These are phyloP conservation scores for Apocynum venetum DNA, from an alignment of 257 asterid species.

Conservation along the genomic window DNA sequence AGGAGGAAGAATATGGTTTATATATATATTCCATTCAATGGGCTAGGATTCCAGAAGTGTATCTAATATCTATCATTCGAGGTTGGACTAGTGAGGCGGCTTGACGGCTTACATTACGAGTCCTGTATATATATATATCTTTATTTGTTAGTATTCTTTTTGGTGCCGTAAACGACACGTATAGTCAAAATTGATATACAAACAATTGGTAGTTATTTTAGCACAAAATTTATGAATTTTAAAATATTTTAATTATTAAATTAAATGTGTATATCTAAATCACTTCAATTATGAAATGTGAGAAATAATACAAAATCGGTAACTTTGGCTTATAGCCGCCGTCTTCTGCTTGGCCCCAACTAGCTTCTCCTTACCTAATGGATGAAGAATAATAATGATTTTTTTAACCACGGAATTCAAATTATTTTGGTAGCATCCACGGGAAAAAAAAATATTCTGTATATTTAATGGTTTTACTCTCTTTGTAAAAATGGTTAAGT, in stretches of 20 bases:
- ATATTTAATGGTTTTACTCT: no score
- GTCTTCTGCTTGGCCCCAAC: no score
- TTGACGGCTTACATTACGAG: conserved; percentile 22
- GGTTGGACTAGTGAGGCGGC: conserved; percentile 38
- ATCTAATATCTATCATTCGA: background rate
- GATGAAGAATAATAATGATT: no score
- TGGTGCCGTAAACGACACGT: conserved; percentile 43
- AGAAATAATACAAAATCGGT: no score
- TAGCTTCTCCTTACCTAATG: no score
- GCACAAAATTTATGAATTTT: background rate
- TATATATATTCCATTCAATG: background rate
- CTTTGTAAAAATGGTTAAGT: no score
- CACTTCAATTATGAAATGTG: no score
- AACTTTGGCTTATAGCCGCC: no score
- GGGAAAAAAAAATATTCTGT: no score
- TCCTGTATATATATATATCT: background rate
- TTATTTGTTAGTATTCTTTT: background rate
- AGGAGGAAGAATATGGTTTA: conserved; percentile 5
- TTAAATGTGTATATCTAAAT: no score
- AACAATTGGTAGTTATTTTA: background rate
- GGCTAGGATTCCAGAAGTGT: background rate
- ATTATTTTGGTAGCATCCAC: no score
- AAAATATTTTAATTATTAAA: background rate
- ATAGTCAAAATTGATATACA: conserved; percentile 21
- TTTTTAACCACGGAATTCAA: no score